phyloP scores from a whole-genome alignment of 2,329 filamentous ascomycete genomes.

The Coccinonectria pachysandricola region DNA sequence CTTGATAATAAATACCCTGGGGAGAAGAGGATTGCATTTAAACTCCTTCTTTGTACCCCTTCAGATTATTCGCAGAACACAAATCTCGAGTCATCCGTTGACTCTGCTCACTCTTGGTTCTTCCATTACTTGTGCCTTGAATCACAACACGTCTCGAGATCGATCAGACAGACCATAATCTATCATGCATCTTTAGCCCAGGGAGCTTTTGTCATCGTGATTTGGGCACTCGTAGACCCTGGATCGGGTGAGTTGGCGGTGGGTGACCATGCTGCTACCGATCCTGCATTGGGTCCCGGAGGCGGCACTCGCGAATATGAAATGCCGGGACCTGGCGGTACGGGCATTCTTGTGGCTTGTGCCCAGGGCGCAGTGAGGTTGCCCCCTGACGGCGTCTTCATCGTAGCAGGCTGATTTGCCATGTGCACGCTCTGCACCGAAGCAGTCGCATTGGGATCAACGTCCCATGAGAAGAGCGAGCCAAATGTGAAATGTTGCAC shows the following conservation, averaged over 20 bases:
- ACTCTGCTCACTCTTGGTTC: no score
- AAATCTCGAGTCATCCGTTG: no score
- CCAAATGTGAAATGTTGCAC: slow-evolving; percentile 93
- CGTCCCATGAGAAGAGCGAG: slow-evolving; percentile 67
- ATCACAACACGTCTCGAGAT: no score
- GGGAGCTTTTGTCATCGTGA: slow-evolving; percentile 34
- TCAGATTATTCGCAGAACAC: no score
- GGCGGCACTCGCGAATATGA: slow-evolving; percentile 28
- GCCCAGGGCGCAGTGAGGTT: slow-evolving; percentile 37
- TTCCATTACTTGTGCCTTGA: no score
- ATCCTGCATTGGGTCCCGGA: slow-evolving; percentile 19
- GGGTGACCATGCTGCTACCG: slow-evolving; percentile 12
- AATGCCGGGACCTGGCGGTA: slow-evolving; percentile 24
- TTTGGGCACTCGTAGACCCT: slow-evolving; percentile 28
- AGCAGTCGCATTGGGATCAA: slow-evolving; percentile 47
- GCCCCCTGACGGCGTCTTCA: slow-evolving; percentile 11
- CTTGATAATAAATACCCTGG: slow-evolving; percentile 26
- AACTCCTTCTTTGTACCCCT: no score
- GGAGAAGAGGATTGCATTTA: slow-evolving; percentile 16
- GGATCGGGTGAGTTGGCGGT: slow-evolving; percentile 10
- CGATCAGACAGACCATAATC: no score
- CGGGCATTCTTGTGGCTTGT: slow-evolving; percentile 29
- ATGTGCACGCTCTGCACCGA: slow-evolving; percentile 46
- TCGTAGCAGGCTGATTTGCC: slow-evolving; percentile 38
- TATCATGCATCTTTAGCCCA: slow-evolving; percentile 38